Evolutionary conservation across 306 rosid genomes (phyloP), one percentile per base, ranked within the genome.

Genomic region (Corylus avellana): DNA sequence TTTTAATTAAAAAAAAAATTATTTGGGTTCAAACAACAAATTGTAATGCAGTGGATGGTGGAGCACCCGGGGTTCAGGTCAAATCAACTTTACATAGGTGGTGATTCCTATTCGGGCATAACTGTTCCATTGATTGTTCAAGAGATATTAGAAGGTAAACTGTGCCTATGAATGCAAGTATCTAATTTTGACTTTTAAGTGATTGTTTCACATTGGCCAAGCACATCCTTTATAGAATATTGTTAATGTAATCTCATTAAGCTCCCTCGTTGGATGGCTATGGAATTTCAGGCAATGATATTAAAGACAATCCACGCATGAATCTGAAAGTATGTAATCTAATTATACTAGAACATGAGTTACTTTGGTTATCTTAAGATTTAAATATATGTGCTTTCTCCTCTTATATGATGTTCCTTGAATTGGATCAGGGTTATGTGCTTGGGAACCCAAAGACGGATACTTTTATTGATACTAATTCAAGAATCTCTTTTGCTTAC

Each of bases 401-500:
- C 2, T 48, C 51, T 48, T 48, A 18, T 13, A 14, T 63, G 70
- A 63, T 63, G 22, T 63, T 13, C n/a, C 32, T 63, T 63, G 4
- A 63, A 63, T 51, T 39, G 59, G 44, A 35, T 39, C 44, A 80
- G 84, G 84, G 79, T 16, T 80, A 75, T 67, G 56, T 80, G 27
- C 79, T 80, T 66, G 84, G 84, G 59, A 80, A 80, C 75, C 84
- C 84, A 13, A 75, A 74, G 70, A 80, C 84, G 1, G 84, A 80
- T 11, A 57, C 58, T 48, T 53, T 25, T 25, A 9, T 75, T 42
- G 84, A 80, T 68, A 53, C 11, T 46, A 80, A 80, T 16, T 66
- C 84, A 17, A 57, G 66, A 27, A 29, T 27, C 48, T 25, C 61
- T 32, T 80, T 17, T 67, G 79, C 71, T 66, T 74, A 80, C 56